Evolutionary conservation across 495 filamentous ascomycete genomes (phyloP), one percentile per base, ranked within the genome.

Genomic region (Sabuloglossum arenarium): DNA sequence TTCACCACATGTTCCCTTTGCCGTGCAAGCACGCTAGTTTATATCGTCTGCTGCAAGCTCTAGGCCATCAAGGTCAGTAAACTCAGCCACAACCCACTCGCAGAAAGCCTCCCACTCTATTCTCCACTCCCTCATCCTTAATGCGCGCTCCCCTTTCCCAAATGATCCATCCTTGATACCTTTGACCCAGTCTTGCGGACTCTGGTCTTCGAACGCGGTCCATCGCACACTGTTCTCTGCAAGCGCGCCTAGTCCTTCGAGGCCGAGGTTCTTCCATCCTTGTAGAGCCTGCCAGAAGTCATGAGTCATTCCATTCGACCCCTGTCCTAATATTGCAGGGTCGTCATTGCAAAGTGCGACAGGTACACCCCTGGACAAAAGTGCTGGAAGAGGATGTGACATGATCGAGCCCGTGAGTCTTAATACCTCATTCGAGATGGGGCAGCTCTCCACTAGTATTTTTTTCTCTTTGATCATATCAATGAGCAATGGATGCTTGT

Each of bases 221-320:
- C 85, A 96, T 29, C 83, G 74, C 39, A 98, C 81, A 55, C 88
- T 93, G 57, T 93, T 97, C 71, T 95, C 87, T 14, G 85, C 90
- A 61, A 98, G 73, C 61, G 81, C 81, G 4, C 87, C 90, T 39
- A 90, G 67, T 0, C 86, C 86, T 19, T 81, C 84, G 25, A 94
- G 67, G 14, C 88, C 91, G 25, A 94, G 75, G 60, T 86, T 90
- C 55, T 93, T 79, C 70, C 87, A 84, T 1, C 82, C 85, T 62
- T 91, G 86, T 39, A 97, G 68, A 6, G 84, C 84, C 66, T 90
- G 86, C 88, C 88, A 95, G 67, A 90, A 93, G 63, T 94, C 86
- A 66, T 91, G 81, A 3, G 84, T 88, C 71, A 88, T 77, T 24
- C 84, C 85, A 32, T 79, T 84, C 16, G 69, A 74, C 56, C 82